Evolutionary conservation across 2,329 filamentous ascomycete genomes (phyloP), one percentile per base, ranked within the genome.

Genomic region (Verticillium nonalfalfae): DNA sequence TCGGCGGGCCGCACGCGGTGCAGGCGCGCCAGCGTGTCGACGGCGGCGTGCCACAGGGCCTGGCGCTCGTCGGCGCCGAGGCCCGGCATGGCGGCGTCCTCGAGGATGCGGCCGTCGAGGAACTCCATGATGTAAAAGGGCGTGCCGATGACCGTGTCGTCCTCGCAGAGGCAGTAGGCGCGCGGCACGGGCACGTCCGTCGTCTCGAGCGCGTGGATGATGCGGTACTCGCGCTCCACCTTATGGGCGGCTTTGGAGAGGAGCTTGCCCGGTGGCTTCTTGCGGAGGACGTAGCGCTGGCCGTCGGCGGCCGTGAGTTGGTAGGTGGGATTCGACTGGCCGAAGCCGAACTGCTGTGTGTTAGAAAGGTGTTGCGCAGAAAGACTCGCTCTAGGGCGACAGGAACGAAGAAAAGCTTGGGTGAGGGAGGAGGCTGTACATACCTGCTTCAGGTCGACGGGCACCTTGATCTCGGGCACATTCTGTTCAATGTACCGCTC

Each of bases 91-190:
- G 88, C 80, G 54, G 93, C 89, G 75, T 98, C 92, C 70, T 94
- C 91, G 71, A 98, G 91, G 76, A 97, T 96, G 70, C 95, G 88
- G 21, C 95, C 95, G 71, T 96, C 90, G 64, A 98, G 82, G 73
- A 95, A 98, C 73, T 92, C 88, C 95, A 99, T 98, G 71, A 98
- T 88, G 78, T 99, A 98, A 75, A 98, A 99, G 6, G 93, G 85
- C 7, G 93, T 98, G 61, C 93, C 95, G 65, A 98, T 81, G 40
- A 98, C 81, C 61, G 76, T 78, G 50, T 81, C 79, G 76, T 98
- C 93, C 74, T 96, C 90, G 77, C 95, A 99, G 18, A 98, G 84
- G 70, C 88, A 90, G 74, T 92, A 89, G 11, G 91, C 86, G 73
- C 85, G 88, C 4, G 95, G 95, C 0, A 97, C 92, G 0, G 93